These are phyloP conservation scores for Quercus agrifolia DNA, from an alignment of 306 rosid genomes.

Conservation along the genomic window DNA sequence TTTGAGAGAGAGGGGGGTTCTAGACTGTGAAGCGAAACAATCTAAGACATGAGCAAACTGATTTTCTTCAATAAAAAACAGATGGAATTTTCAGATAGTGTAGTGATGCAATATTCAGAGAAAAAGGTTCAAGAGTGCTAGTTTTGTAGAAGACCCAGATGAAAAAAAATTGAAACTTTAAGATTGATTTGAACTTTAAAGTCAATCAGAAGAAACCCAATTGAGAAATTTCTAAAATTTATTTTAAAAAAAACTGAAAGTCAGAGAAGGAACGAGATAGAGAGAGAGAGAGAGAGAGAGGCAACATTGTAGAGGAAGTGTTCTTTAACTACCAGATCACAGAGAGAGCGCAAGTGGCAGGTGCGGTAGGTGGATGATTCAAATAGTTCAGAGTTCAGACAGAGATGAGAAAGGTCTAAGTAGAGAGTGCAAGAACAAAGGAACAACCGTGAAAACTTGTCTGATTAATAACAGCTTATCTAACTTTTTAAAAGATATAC, in stretches of 20 bases:
- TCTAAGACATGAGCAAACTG: neutral
- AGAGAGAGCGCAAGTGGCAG: neutral
- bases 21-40: neutral
- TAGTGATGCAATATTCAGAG: neutral
- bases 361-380: neutral
- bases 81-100: neutral
- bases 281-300: neutral
- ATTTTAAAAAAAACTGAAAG: neutral
- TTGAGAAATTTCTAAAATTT: neutral
- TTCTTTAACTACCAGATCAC: neutral
- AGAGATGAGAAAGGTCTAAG: too few relatives aligned
- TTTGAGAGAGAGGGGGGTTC: neutral
- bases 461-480: too few relatives aligned
- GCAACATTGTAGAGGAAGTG: neutral
- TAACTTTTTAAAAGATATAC: too few relatives aligned
- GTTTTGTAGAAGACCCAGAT: neutral
- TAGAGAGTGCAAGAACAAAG: too few relatives aligned
- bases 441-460: too few relatives aligned
- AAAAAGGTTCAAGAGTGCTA: neutral
- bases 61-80: neutral
- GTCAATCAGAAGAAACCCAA: neutral
- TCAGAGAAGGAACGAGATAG: neutral
- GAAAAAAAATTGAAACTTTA: neutral
- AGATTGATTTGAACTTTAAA: neutral
- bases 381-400: neutral